These are phyloP conservation scores for Diaporthe humulicola DNA, from an alignment of 2,329 filamentous ascomycete genomes.

Conservation along the genomic window DNA sequence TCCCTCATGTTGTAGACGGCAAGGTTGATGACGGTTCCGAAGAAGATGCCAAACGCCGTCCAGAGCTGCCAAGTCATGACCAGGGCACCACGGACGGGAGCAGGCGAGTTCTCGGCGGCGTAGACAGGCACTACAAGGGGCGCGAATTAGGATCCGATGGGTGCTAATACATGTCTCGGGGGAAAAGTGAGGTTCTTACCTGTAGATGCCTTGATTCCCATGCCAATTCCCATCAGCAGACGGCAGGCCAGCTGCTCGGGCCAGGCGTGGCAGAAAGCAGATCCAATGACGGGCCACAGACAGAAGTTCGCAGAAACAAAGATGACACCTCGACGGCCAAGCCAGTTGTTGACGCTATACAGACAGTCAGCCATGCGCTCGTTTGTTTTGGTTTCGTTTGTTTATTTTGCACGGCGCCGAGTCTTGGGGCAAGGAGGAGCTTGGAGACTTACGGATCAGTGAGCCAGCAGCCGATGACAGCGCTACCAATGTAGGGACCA, in stretches of 20 bases:
- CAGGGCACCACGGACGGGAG: conserved; percentile 65
- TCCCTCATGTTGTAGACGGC: conserved; percentile 72
- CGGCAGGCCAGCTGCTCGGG: conserved; percentile 75
- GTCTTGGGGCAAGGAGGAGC: conserved; percentile 54
- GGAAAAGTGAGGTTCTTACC: neutral
- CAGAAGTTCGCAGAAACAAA: conserved; percentile 60
- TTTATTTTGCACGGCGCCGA: conserved; percentile 49
- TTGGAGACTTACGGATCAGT: neutral
- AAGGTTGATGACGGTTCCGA: conserved; percentile 74
- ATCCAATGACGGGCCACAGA: conserved; percentile 71
- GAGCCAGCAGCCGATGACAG: conserved; percentile 37
- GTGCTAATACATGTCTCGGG: neutral
- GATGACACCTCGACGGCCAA: conserved; percentile 41
- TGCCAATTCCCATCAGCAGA: conserved; percentile 77
- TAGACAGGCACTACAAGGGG: conserved; percentile 63
- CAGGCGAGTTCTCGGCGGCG: conserved; percentile 65
- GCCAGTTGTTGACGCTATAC: neutral
- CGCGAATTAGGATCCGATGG: neutral
- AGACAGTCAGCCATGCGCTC: conserved; percentile 50
- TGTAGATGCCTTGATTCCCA: conserved; percentile 74
- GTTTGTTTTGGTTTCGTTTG: neutral
- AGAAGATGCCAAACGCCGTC: conserved; percentile 64
- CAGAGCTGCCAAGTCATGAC: conserved; percentile 70
- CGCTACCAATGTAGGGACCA: conserved; percentile 56
- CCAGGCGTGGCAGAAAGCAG: conserved; percentile 75